Percentiles rank a stretch among this genome's conserved stretches.
Conservation (phyloP, 164 flowering plant species). For the Sedum album region DNA sequence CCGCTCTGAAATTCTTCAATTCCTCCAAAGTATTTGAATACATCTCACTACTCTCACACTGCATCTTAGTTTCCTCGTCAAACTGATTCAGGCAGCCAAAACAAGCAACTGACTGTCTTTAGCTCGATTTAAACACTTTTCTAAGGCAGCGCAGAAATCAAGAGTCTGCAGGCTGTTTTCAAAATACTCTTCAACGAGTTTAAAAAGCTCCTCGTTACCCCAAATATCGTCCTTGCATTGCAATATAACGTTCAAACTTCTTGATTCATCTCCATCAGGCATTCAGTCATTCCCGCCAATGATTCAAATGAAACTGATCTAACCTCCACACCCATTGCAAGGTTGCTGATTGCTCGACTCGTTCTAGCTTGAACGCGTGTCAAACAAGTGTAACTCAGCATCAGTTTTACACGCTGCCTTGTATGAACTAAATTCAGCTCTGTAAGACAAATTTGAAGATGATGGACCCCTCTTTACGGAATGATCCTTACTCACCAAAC, state of each 20-base stretch:
- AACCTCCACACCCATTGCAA: constrained; percentile 52
- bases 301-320: constrained; percentile 56
- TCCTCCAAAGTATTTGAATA: not conserved
- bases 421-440: constrained; percentile 43
- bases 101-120: constrained; percentile 51
- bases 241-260: constrained; percentile 55
- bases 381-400: constrained; percentile 42
- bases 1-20: not conserved
- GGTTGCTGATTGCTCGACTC: constrained; percentile 38
- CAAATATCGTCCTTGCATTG: constrained; percentile 74
- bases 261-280: constrained; percentile 72
- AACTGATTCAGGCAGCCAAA: constrained; percentile 44
- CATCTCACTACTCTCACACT: not conserved
- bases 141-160: constrained; percentile 62
- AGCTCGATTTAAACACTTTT: constrained; percentile 52
- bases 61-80: constrained; percentile 26
- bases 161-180: constrained; percentile 65
- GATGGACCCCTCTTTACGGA: constrained; percentile 16
- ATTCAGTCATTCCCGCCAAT: constrained; percentile 49
- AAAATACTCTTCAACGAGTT: constrained; percentile 71
- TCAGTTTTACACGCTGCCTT: constrained; percentile 42
- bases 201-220: constrained; percentile 62
- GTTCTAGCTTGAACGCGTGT: constrained; percentile 48
- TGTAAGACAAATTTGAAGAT: constrained; percentile 13
- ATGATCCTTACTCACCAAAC: constrained; percentile 30